Percentiles rank a stretch among this genome's conserved stretches.
Evolutionary conservation across 1,284 basidiomycete species (phyloP).

Genomic region (Porphyrellus sp.): DNA sequence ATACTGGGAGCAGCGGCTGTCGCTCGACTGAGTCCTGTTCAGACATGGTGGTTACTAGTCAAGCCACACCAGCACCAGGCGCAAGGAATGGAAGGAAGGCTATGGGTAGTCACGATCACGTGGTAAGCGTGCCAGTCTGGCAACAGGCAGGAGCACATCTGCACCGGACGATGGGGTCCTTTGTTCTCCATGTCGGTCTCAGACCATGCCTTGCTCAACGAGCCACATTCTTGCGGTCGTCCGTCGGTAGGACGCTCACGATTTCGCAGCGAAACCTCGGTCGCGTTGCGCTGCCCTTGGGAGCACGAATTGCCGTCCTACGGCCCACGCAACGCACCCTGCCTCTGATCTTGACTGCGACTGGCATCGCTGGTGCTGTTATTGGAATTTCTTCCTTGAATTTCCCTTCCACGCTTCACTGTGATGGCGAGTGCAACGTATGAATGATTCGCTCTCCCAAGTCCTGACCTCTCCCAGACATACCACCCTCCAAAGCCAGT

Average conservation of each 20-base stretch:
- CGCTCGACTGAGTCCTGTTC: conserved; percentile 47
- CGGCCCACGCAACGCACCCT: conserved; percentile 7
- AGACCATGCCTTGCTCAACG: conserved; percentile 3
- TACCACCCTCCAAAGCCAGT: background rate
- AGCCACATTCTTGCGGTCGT: conserved; percentile 1
- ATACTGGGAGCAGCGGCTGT: conserved; percentile 50
- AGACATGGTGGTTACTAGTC: conserved; percentile 33
- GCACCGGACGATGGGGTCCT: conserved; percentile 7
- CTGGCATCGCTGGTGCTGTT: conserved; percentile 37
- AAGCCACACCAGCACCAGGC: conserved; percentile 9
- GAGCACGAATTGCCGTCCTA: background rate
- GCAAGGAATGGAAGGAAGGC: background rate
- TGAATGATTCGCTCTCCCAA: background rate
- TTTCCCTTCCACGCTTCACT: conserved; percentile 30
- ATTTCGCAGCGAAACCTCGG: conserved; percentile 1
- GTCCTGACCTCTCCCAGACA: conserved; percentile 20
- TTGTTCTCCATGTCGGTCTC: conserved; percentile 20
- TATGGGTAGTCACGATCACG: conserved; percentile 34
- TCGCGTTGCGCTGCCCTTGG: background rate
- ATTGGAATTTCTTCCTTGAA: conserved; percentile 35
- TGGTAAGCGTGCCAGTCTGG: conserved; percentile 10
- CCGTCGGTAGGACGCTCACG: background rate
- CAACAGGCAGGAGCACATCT: background rate
- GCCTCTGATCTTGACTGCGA: conserved; percentile 22
- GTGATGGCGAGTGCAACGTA: conserved; percentile 36